Conservation (phyloP, 768 basidiomycete species). For the Podaxis rugospora region DNA sequence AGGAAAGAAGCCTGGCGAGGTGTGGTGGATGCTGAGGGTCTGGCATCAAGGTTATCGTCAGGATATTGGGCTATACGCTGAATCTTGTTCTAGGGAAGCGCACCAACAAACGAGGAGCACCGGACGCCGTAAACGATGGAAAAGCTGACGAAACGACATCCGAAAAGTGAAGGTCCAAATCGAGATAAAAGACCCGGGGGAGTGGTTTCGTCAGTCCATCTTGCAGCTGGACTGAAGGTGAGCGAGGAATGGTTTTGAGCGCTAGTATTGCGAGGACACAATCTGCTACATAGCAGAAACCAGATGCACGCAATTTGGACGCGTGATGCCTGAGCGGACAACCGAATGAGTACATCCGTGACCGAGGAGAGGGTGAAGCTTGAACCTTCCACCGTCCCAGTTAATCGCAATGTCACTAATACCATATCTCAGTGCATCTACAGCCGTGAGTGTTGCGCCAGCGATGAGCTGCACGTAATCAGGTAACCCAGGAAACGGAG, state of each 20-base stretch:
- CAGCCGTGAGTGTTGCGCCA: constrained; percentile 76
- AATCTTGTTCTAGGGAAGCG: background rate
- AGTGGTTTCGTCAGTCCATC: background rate
- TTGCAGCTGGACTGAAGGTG: constrained; percentile 13
- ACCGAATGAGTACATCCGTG: background rate
- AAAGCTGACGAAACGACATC: constrained; percentile 86
- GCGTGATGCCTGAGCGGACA: constrained; percentile 67
- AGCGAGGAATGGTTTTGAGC: constrained; percentile 41
- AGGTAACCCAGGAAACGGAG: constrained; percentile 63
- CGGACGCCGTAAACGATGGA: constrained; percentile 38
- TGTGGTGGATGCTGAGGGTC: constrained; percentile 85
- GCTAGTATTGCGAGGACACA: constrained; percentile 76
- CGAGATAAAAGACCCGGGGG: constrained; percentile 81
- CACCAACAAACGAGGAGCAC: constrained; percentile 24
- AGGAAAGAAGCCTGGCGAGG: constrained; percentile 84
- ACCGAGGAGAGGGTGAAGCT: background rate
- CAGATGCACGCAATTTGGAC: constrained; percentile 70
- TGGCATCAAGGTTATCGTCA: constrained; percentile 18
- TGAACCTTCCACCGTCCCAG: constrained; percentile 88
- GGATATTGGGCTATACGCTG: background rate
- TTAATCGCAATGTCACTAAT: constrained; percentile 62
- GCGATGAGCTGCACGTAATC: constrained; percentile 71
- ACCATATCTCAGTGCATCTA: constrained; percentile 47
- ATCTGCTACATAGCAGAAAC: constrained; percentile 95
- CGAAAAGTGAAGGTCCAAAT: constrained; percentile 89